phyloP scores from a whole-genome alignment of 352 stramenopile species.

The Phytophthora foliorum region DNA sequence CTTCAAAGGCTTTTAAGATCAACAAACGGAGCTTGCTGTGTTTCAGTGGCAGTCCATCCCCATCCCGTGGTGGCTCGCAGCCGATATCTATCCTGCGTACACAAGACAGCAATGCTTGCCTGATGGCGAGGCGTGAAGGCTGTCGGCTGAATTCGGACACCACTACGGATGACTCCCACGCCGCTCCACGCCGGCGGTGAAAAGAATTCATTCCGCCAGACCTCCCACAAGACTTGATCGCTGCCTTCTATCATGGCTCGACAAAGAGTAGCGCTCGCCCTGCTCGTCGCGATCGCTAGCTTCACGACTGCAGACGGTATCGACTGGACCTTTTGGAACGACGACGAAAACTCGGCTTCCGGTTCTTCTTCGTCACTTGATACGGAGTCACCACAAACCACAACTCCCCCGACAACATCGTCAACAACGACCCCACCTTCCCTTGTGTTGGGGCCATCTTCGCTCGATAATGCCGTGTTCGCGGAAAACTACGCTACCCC shows the following conservation, averaged over 20 bases:
- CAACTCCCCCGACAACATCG: neutral
- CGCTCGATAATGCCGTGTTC: neutral
- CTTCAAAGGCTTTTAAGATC: conserved; percentile 29
- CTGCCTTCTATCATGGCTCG: conserved; percentile 14
- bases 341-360: conserved; percentile 1
- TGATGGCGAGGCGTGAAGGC: conserved; percentile 4
- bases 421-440: neutral
- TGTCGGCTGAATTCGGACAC: conserved; percentile 1
- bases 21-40: conserved; percentile 16
- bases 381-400: neutral
- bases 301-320: conserved; percentile 12
- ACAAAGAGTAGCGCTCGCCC: conserved; percentile 6
- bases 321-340: conserved; percentile 17
- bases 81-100: conserved; percentile 27
- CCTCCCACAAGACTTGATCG: conserved; percentile 12
- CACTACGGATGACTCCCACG: neutral
- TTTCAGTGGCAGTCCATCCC: conserved; percentile 34
- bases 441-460: conserved; percentile 5
- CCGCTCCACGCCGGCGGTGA: neutral
- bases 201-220: conserved; percentile 25
- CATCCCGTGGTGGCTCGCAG: conserved; percentile 30
- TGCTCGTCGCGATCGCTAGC: conserved; percentile 2
- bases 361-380: neutral
- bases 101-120: conserved; percentile 2
- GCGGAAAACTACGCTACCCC: conserved; percentile 10